A percentile compares a stretch with the other conserved stretches of the same genome.
These are phyloP conservation scores for Podaxis sp. DNA, from an alignment of 768 basidiomycete genomes.

Conservation along the genomic window DNA sequence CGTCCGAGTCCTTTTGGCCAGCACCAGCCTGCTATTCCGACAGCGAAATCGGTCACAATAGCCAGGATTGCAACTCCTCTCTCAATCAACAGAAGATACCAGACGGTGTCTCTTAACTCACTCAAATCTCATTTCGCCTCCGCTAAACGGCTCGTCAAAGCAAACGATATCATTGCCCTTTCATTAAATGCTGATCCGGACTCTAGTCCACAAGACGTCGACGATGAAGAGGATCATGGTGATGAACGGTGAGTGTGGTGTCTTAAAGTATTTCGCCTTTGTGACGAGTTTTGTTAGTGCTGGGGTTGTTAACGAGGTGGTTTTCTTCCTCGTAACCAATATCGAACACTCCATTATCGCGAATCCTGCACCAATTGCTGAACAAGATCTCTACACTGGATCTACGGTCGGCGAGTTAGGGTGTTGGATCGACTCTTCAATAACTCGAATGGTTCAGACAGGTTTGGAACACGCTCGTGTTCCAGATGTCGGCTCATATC, in stretches of 20 bases:
- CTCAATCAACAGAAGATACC: slow-evolving; percentile 63
- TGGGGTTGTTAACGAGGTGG: slow-evolving; percentile 34
- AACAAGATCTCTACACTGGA: slow-evolving; percentile 51
- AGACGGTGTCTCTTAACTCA: slow-evolving; percentile 57
- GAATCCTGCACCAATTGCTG: slow-evolving; percentile 23
- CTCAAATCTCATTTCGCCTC: slow-evolving; percentile 64
- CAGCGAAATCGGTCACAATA: slow-evolving; percentile 67
- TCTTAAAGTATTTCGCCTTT: background rate
- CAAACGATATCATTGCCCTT: slow-evolving; percentile 73
- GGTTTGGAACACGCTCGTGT: slow-evolving; percentile 72
- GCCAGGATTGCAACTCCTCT: slow-evolving; percentile 80
- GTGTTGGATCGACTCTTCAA: slow-evolving; percentile 74
- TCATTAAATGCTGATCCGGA: slow-evolving; percentile 54
- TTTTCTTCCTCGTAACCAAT: slow-evolving; percentile 79
- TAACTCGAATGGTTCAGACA: slow-evolving; percentile 77
- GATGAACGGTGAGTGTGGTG: slow-evolving; percentile 24
- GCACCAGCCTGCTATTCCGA: slow-evolving; percentile 59
- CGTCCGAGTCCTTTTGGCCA: slow-evolving; percentile 62
- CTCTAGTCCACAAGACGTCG: slow-evolving; percentile 25
- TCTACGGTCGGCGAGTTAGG: slow-evolving; percentile 71
- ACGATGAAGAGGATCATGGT: slow-evolving; percentile 22
- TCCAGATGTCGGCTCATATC: slow-evolving; percentile 50
- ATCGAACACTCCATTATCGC: slow-evolving; percentile 64
- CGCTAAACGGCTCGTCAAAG: slow-evolving; percentile 58
- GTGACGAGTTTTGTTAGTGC: background rate